Percentiles rank a stretch among this genome's conserved stretches.
Conservation (phyloP, 768 basidiomycete species). For the Calocera viscosa region DNA sequence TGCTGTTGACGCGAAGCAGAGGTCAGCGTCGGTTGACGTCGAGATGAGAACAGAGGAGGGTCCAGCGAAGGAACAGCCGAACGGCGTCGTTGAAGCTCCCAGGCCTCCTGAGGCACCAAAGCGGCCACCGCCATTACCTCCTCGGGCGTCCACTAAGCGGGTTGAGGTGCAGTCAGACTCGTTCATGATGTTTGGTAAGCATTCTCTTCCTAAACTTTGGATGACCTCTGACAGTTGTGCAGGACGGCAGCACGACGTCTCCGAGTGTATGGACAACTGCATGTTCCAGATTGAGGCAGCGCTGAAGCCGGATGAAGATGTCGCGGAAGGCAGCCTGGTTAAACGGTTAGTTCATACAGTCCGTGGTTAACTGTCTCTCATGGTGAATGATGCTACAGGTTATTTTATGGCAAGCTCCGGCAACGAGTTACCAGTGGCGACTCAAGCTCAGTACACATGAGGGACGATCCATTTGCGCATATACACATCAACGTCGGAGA, state of each 20-base stretch:
- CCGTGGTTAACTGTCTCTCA: background rate
- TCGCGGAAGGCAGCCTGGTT: slow-evolving; percentile 11
- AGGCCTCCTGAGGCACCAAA: slow-evolving; percentile 4
- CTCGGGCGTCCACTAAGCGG: slow-evolving; percentile 33
- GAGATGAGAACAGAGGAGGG: slow-evolving; percentile 22
- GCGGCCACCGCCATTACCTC: slow-evolving; percentile 45
- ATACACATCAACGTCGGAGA: slow-evolving; percentile 86
- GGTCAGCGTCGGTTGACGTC: slow-evolving; percentile 20
- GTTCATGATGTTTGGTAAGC: slow-evolving; percentile 80
- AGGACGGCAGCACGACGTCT: slow-evolving; percentile 96
- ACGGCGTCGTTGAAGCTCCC: background rate
- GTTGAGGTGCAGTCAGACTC: slow-evolving; percentile 46
- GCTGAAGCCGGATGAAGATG: slow-evolving; percentile 48
- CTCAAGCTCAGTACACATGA: slow-evolving; percentile 54
- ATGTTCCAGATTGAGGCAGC: slow-evolving; percentile 98
- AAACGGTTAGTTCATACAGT: slow-evolving; percentile 15
- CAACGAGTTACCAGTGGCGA: slow-evolving; percentile 39
- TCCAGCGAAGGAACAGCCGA: slow-evolving; percentile 19
- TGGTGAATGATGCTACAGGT: slow-evolving; percentile 27
- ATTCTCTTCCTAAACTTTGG: slow-evolving; percentile 11
- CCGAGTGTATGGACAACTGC: slow-evolving; percentile 98
- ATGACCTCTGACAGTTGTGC: background rate
- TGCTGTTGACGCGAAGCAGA: background rate
- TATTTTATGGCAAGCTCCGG: slow-evolving; percentile 82
- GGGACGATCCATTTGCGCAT: slow-evolving; percentile 87